A percentile compares a stretch with the other conserved stretches of the same genome.
Conservation (phyloP, 192 early-diverging fungal genomes). For the Lobosporangium transversale region DNA sequence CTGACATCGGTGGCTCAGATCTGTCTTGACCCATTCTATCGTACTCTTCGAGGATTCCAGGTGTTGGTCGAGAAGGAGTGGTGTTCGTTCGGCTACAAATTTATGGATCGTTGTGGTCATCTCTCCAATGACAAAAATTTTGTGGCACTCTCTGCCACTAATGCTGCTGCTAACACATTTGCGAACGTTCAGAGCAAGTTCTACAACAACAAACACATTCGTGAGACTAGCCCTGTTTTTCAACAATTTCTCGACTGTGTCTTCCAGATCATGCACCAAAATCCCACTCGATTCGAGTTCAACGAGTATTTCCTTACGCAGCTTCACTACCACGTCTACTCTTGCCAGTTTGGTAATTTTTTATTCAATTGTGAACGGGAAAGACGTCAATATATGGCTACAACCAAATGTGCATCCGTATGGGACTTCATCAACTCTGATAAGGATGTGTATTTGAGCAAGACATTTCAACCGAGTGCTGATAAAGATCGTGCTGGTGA, state of each 20-base stretch:
- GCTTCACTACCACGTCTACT: conserved; percentile 87
- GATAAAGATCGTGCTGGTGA: conserved; percentile 57
- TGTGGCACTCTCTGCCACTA: conserved; percentile 60
- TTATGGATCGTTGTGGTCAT: conserved; percentile 91
- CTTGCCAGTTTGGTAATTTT: conserved; percentile 95
- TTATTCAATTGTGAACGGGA: conserved; percentile 91
- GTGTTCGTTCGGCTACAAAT: conserved; percentile 98
- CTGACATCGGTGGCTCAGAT: conserved; percentile 88
- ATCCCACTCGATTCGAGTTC: conserved; percentile 94
- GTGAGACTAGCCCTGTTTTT: conserved; percentile 94
- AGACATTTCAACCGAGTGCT: conserved; percentile 63
- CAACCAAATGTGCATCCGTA: conserved; percentile 66
- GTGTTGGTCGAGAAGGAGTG: conserved; percentile 97
- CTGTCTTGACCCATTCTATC: conserved; percentile 96
- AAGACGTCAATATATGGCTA: conserved; percentile 58
- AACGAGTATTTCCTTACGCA: conserved; percentile 82
- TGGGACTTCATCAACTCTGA: conserved; percentile 84
- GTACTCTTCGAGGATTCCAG: conserved; percentile 91
- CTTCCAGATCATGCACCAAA: conserved; percentile 90
- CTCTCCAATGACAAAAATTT: conserved; percentile 80
- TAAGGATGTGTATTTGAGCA: conserved; percentile 66
- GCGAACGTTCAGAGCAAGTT: conserved; percentile 69
- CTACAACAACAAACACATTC: conserved; percentile 67
- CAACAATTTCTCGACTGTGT: conserved; percentile 98
- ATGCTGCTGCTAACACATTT: conserved; percentile 67